Evolutionary conservation across 1,139 yeast species (phyloP), one percentile per base, ranked within the genome.

Genomic region (Eremothecium sinecaudum): DNA sequence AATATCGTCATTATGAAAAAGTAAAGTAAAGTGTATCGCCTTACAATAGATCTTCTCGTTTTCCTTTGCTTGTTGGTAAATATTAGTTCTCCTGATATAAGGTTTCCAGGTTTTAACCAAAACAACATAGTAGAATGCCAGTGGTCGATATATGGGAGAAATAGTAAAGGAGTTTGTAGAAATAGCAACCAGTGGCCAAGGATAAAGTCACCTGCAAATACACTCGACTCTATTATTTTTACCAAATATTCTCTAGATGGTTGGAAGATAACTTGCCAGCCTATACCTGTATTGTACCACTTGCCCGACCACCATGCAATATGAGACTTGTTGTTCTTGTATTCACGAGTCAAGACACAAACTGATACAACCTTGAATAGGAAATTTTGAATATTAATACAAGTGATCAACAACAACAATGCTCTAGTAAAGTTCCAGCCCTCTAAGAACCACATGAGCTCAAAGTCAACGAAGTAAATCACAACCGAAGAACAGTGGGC

Each of bases 261-360:
- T 47, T 81, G 92, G 0, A 78, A 64, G 2, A 81, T 35, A 1
- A 69, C 59, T 25, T 67, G 55, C 70, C 73, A 68, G 1, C 86
- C 82, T 24, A 77, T 58, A 1, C 71, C 73, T n/a, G 71, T 66
- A 9, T 59, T 61, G 26, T 67, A 51, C 94, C 94, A 83, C 33
- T 65, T 67, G 0, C 94, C 94, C 0, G 83, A 71, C 94, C 94
- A 84, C 94, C 94, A 84, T 0, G 87, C 77, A 18, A 67, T 51
- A 48, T 79, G 80, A 2, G 79, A 54, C 24, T 61, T 59, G 40
- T 72, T 76, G 39, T 67, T 71, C 28, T 64, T 66, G 40, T 71
- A 60, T 48, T 83, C 94, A 38, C 79, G 63, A 1, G 87, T 67
- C 11, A 81, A 51, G 4, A 71, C 46, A 4, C 73, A 32, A 2